phyloP scores from a whole-genome alignment of 176 grass and related monocot species.

The Avena atlantica region DNA sequence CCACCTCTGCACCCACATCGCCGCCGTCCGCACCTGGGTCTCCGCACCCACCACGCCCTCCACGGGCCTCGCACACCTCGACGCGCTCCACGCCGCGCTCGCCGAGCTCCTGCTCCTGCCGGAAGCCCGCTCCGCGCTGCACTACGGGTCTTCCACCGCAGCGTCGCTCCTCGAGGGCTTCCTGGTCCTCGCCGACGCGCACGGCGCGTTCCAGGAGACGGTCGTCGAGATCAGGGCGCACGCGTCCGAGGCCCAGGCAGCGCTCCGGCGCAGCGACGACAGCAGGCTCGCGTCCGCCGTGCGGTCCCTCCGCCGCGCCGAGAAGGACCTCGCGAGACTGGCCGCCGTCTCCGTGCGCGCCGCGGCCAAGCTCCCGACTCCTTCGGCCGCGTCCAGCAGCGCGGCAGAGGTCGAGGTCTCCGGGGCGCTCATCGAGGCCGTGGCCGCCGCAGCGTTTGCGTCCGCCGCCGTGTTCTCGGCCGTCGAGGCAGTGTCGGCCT shows the following conservation, averaged over 20 bases:
- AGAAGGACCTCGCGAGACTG: slow-evolving; percentile 53
- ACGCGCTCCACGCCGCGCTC: slow-evolving; percentile 53
- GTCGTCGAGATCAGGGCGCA: slow-evolving; percentile 42
- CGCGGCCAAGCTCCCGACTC: not conserved
- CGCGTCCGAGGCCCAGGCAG: slow-evolving; percentile 45
- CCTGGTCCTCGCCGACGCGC: slow-evolving; percentile 66
- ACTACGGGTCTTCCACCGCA: not conserved
- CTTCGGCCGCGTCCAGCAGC: not conserved
- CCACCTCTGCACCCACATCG: slow-evolving; percentile 45
- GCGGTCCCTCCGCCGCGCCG: slow-evolving; percentile 39
- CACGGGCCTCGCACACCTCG: slow-evolving; percentile 47
- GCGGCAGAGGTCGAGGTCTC: slow-evolving; percentile 46
- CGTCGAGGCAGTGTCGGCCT: slow-evolving; percentile 34
- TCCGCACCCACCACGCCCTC: not conserved
- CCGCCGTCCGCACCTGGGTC: slow-evolving; percentile 45
- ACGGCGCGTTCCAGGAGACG: slow-evolving; percentile 59
- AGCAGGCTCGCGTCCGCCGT: slow-evolving; percentile 37
- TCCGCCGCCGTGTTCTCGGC: slow-evolving; percentile 36
- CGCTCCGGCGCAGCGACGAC: slow-evolving; percentile 54
- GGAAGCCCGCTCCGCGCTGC: slow-evolving; percentile 2
- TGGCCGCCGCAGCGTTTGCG: slow-evolving; percentile 20
- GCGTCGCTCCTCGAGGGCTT: slow-evolving; percentile 65
- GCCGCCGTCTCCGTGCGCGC: not conserved
- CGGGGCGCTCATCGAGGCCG: slow-evolving; percentile 42
- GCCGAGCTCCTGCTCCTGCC: slow-evolving; percentile 58